Conservation (phyloP, 352 stramenopile species). For the Phytopythium litorale region DNA sequence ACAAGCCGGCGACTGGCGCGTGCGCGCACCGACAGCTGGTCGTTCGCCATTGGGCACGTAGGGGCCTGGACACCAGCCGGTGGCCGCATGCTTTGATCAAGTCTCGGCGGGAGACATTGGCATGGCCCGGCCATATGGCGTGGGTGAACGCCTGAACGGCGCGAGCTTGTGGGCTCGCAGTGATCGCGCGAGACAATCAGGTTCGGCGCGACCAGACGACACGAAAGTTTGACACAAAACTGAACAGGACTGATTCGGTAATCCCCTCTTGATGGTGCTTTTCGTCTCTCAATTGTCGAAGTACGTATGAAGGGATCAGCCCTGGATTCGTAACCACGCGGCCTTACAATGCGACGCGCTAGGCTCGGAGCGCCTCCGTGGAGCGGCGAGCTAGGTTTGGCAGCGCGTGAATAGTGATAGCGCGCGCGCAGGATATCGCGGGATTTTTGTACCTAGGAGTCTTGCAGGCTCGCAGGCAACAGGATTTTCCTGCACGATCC, state of each 20-base stretch:
- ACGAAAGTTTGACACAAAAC: neutral
- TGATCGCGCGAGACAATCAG: neutral
- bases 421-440: neutral
- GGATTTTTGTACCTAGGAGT: neutral
- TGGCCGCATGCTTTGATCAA: neutral
- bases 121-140: neutral
- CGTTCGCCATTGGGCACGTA: neutral
- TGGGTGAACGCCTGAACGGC: neutral
- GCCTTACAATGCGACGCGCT: neutral
- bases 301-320: too few species aligned
- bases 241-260: neutral
- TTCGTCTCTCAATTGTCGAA: neutral
- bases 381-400: too few species aligned
- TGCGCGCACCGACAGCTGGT: neutral
- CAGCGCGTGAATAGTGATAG: neutral
- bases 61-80: neutral
- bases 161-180: neutral
- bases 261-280: neutral
- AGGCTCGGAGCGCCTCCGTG: neutral
- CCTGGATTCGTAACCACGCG: neutral
- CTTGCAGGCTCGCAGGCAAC: too few species aligned
- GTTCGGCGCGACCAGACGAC: neutral
- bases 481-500: slow-evolving; percentile 1
- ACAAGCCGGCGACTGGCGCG: neutral
- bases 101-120: neutral